These are phyloP conservation scores for Rhizopogon vulgaris DNA, from an alignment of 768 basidiomycete genomes.

Conservation along the genomic window DNA sequence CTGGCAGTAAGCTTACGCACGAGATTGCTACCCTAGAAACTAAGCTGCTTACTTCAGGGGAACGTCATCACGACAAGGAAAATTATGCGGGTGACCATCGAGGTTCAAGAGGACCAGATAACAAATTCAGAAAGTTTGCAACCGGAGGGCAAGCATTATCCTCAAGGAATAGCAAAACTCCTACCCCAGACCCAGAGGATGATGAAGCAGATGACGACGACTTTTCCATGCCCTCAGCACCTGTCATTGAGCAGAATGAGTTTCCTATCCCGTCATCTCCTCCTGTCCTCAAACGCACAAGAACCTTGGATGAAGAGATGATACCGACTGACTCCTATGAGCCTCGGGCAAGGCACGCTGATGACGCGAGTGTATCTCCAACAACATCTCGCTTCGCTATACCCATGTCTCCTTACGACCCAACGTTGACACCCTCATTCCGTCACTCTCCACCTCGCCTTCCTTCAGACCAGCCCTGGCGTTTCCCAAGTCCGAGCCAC, in stretches of 20 bases:
- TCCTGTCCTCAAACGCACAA: slow-evolving; percentile 3
- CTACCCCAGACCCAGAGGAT: slow-evolving; percentile 2
- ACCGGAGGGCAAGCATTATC: background rate
- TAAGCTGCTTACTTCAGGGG: slow-evolving; percentile 37
- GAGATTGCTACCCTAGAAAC: slow-evolving; percentile 5
- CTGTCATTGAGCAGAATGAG: slow-evolving; percentile 21
- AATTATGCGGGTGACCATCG: slow-evolving; percentile 25
- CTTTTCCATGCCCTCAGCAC: slow-evolving; percentile 12
- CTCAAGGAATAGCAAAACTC: slow-evolving; percentile 5
- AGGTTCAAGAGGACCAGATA: slow-evolving; percentile 17
- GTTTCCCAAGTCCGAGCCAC: slow-evolving; percentile 74
- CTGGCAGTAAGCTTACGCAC: slow-evolving; percentile 49
- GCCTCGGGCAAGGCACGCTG: slow-evolving; percentile 1
- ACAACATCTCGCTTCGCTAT: slow-evolving; percentile 24
- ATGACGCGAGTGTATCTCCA: slow-evolving; percentile 17
- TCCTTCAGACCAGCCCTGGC: slow-evolving; percentile 78
- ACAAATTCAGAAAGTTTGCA: slow-evolving; percentile 9
- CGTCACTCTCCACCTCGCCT: slow-evolving; percentile 70
- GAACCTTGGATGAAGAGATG: background rate
- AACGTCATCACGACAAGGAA: slow-evolving; percentile 35
- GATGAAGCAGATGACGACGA: slow-evolving; percentile 10
- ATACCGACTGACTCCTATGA: slow-evolving; percentile 2
- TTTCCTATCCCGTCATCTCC: slow-evolving; percentile 16
- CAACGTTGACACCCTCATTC: slow-evolving; percentile 68
- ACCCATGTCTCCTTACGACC: slow-evolving; percentile 72